These are phyloP conservation scores for Phlegmacium glaucopus DNA, from an alignment of 768 basidiomycete species.

Conservation along the genomic window DNA sequence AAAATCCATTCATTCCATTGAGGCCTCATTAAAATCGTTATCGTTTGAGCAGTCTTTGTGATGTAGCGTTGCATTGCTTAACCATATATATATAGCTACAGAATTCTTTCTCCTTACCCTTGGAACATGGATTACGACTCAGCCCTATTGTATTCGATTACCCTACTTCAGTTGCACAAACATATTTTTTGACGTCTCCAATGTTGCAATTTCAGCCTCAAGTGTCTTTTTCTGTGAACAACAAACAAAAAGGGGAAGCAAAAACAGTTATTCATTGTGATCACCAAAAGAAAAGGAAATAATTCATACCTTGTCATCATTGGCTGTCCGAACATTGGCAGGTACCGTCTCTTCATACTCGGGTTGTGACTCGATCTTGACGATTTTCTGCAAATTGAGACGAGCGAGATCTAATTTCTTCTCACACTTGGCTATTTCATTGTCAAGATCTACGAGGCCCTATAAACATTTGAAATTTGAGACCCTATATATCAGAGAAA, in stretches of 20 bases:
- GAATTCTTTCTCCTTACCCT: too few relatives aligned
- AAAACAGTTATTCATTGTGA: neutral
- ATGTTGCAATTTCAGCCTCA: constrained; percentile 75
- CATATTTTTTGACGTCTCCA: constrained; percentile 71
- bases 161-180: constrained; percentile 62
- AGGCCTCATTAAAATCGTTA: too few relatives aligned
- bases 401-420: constrained; percentile 82
- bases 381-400: constrained; percentile 71
- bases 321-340: constrained; percentile 64
- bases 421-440: constrained; percentile 84
- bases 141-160: neutral
- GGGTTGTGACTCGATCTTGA: constrained; percentile 65
- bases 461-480: constrained; percentile 24
- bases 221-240: constrained; percentile 60
- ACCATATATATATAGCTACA: too few relatives aligned
- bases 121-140: too few relatives aligned
- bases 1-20: too few relatives aligned
- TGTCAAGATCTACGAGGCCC: constrained; percentile 88
- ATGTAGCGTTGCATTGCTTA: too few relatives aligned
- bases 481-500: neutral
- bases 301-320: constrained; percentile 75
- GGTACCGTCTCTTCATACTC: constrained; percentile 84
- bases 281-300: constrained; percentile 5
- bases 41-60: too few relatives aligned
- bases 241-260: constrained; percentile 1